Base-by-base conservation (phyloP, 192 early-diverging fungal genomes). In the Entomortierella chlamydospora region DNA sequence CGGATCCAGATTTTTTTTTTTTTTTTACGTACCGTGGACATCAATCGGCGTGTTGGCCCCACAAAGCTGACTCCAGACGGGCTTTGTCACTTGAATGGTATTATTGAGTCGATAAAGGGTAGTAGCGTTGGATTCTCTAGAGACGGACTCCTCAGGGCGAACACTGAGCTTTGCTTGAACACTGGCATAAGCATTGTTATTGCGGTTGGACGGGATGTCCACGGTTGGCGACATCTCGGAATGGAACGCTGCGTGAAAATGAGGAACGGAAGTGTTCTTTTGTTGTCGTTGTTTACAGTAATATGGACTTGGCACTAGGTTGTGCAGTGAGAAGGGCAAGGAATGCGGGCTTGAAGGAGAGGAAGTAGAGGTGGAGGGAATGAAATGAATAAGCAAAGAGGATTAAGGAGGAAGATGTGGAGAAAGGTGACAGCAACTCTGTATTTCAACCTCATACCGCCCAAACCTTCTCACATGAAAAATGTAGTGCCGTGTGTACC, bases 41-140 rank as follows among this genome's bases (percentile, higher is more conserved):
- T 50, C 56, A n/a, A 50, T 31, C 7, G 29, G 33, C 2, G 54
- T 9, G 12, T 25, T 47, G 22, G 13, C 25, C 18, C 64, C 72
- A 45, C 67, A 49, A 10, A 78, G 55, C 29, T 52, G 53, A 20
- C 47, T 79, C 76, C 76, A 79, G 57, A 79, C 68, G 25, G 63
- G 62, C 23, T 45, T 52, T 0, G 76, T 70, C 25, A 79, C 76
- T 28, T 79, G 76, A 33, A 79, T 60, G 15, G 76, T 70, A 51
- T 55, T 70, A 52, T 79, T 63, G 41, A 79, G 63, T 5, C 68
- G 50, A 33, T 39, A 23, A 26, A 77, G 66, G 34, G 58, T 20
- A 15, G 25, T 25, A 10, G 43, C 41, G 0, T 43, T 55, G 3
- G 61, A 41, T 43, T 69, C 63, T 31, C 58, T 37, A 28, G 26